Base-by-base conservation (phyloP, 1,284 basidiomycete species). In the Rhodotorula sp. region DNA sequence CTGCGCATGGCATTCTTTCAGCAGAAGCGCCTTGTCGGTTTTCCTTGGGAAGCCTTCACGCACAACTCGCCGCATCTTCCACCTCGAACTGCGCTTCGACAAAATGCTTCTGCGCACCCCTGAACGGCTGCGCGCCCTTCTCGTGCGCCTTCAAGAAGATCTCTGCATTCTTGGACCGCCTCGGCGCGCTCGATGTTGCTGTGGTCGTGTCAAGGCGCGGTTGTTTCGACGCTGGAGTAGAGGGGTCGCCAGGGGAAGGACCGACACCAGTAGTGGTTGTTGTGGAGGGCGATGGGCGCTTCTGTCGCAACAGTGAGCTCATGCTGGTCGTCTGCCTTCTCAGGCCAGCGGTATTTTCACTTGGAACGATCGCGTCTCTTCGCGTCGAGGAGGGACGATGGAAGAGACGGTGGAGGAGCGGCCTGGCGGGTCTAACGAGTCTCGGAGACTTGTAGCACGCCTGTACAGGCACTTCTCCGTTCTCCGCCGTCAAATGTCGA, bases 41-140 rank as follows among this genome's bases (percentile, higher is more conserved):
- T 0, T 10, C 4, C 19, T 8, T 22, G 11, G 4, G 36, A 2
- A 8, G 13, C 39, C 39, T 44, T 6, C 13, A 59, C 64, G 30
- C 20, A 66, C 64, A 66, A 2, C 24, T 8, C 1, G 52, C 53
- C 8, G 58, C 64, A 48, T 66, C 64, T 30, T 66, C 64, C 22
- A 66, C 64, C 52, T 66, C 64, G 27, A 66, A 48, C n/a, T 56
- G 59, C 24, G 46, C 32, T 9, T 60, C 59, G 32, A 66, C 47
- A 22, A 66, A 32, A 8, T 32, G 22, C 27, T 53, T 52, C 27
- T 60, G 46, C n/a, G 27, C 29, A 1, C 34, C 32, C 4, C 46
- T 20, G 10, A 66, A 34, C 22, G 59, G 52, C 27, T 48, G 30
- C 32, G 64, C 58, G 17, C 55, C 30, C 22, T 53, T 52, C 10